Evolutionary conservation across 2,329 filamentous ascomycete species (phyloP).

Genomic region (Penicillium occitanis): DNA sequence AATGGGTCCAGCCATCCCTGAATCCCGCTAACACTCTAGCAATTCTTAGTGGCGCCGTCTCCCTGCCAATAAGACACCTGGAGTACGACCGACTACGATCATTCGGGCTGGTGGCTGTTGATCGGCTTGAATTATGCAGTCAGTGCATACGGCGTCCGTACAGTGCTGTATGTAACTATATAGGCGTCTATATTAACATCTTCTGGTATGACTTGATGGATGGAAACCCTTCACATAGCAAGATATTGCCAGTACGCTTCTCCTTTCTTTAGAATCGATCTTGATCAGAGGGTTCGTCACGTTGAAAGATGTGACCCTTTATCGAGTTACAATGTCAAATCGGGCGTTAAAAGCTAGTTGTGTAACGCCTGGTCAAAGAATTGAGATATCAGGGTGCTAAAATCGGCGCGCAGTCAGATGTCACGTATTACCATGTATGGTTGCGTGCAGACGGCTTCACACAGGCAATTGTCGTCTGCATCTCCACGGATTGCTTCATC

Average conservation of each 20-base stretch:
- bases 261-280: not conserved
- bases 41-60: not conserved
- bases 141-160: not conserved
- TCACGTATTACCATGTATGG: not conserved
- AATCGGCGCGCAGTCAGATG: not conserved
- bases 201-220: not conserved
- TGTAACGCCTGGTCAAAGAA: not conserved
- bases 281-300: not conserved
- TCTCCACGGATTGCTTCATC: not conserved
- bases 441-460: not conserved
- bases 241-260: not conserved
- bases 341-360: not conserved
- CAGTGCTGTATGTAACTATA: not conserved
- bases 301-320: not conserved
- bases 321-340: not conserved
- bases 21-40: slow-evolving; percentile 1
- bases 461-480: not conserved
- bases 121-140: not conserved
- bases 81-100: not conserved
- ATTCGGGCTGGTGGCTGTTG: slow-evolving; percentile 3
- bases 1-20: not conserved
- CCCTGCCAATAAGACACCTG: not conserved
- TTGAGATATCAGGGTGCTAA: not conserved
- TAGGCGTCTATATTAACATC: not conserved
- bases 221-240: not conserved